Base-by-base conservation (phyloP, 225 moss, liverwort and hornwort species). In the Sphagnum tenellum region DNA sequence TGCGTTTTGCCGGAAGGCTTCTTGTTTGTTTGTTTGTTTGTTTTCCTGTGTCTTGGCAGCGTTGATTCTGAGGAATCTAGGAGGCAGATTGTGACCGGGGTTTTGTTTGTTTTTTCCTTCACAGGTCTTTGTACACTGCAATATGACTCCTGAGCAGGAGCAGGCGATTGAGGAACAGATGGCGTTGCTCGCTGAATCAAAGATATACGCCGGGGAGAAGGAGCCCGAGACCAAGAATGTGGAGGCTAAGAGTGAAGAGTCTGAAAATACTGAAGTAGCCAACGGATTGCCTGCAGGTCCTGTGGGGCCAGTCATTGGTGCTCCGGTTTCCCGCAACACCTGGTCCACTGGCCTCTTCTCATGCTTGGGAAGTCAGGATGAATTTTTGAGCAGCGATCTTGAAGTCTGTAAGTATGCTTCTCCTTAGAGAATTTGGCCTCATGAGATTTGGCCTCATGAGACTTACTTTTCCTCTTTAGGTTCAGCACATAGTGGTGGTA, bases 321-420 rank as follows among this genome's bases (percentile, higher is more conserved):
- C 79, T 49, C 83, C 79, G 5, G 75, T 89, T 5, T 67, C 69
- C 59, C 86, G 85, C 50, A 65, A 81, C 63, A 73, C 83, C 12
- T 94, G 90, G 94, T 82, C 86, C 7, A 85, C 94, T 2, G 64
- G 78, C 44, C 71, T 94, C 3, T 79, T 89, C 54, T 79, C 78
- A 12, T 94, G 94, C 75, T 67, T 85, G 46, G 88, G 89, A 64
- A 79, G 64, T 65, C 82, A 82, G 61, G 90, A 90, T 64, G 94
- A 89, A 59, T 89, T 87, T 69, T 87, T 82, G 71, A 70, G 83
- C 82, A 94, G 83, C 57, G 90, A 94, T 66, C 70, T 94, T 67
- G 90, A 94, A 89, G 94, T 94, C 72, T 94, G 94, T 90, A 61
- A 90, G 94, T 78, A 61, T 64, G 45, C 29, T 29, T 29, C 29